These are phyloP conservation scores for Olyra latifolia DNA, from an alignment of 176 grass and related monocot species.

Conservation along the genomic window DNA sequence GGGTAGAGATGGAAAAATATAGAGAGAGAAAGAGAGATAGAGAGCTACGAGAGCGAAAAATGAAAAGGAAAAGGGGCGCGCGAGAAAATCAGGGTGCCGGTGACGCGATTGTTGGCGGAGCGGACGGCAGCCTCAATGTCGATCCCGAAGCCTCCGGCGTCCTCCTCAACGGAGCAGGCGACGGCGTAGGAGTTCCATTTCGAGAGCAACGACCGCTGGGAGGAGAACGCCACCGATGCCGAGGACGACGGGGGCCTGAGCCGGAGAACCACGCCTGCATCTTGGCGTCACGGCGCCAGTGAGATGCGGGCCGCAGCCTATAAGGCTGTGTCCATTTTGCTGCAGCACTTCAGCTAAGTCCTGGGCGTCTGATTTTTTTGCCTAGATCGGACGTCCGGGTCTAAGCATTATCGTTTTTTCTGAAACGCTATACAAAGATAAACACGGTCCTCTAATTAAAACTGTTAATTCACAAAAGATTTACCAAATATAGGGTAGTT, in stretches of 20 bases:
- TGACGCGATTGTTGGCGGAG: slow-evolving; percentile 82
- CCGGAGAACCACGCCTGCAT: slow-evolving; percentile 90
- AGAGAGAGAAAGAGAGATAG: no score
- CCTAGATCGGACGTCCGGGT: no score
- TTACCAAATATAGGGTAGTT: no score
- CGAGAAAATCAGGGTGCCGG: slow-evolving; percentile 82
- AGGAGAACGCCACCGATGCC: slow-evolving; percentile 25
- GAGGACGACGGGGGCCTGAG: slow-evolving; percentile 46
- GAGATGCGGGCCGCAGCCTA: neutral
- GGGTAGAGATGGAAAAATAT: no score
- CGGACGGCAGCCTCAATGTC: slow-evolving; percentile 91
- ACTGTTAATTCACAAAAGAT: no score
- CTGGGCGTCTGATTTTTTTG: no score
- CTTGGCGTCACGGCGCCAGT: slow-evolving; percentile 20
- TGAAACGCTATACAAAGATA: no score
- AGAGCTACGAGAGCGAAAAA: no score
- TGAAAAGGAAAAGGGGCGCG: no score
- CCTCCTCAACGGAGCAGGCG: slow-evolving; percentile 67
- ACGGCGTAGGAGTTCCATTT: slow-evolving; percentile 99
- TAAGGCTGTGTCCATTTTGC: neutral
- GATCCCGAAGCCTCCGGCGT: slow-evolving; percentile 57
- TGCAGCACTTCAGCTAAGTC: no score
- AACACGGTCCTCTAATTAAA: no score
- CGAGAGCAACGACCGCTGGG: slow-evolving; percentile 66
- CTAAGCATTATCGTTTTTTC: no score